These are phyloP conservation scores for Rhodotorula sp. DNA, from an alignment of 1,284 basidiomycete genomes.

Conservation along the genomic window DNA sequence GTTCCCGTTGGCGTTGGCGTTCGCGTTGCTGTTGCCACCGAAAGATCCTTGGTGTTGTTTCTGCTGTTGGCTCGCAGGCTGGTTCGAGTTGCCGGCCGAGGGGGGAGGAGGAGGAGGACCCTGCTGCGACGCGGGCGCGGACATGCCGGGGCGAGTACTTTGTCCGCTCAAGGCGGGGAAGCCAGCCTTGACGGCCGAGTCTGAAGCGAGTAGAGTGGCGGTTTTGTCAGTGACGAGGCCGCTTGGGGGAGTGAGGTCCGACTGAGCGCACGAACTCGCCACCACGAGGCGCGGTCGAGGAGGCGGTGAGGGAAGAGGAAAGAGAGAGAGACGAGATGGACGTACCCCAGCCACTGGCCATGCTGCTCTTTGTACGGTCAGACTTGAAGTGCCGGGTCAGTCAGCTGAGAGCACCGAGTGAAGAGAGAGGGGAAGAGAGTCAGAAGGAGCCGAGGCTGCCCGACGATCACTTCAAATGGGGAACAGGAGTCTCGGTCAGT, in stretches of 20 bases:
- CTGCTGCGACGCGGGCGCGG: background rate
- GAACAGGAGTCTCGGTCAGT: background rate
- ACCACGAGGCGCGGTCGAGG: too few relatives aligned
- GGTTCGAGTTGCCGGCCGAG: background rate
- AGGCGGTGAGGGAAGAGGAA: too few relatives aligned
- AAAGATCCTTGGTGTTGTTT: background rate
- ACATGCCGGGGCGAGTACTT: too few relatives aligned
- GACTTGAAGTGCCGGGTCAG: too few relatives aligned
- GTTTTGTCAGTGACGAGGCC: background rate
- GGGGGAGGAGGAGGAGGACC: background rate
- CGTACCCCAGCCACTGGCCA: constrained; percentile 11
- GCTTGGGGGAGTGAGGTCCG: too few relatives aligned
- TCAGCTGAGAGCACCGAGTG: background rate
- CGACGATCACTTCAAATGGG: background rate
- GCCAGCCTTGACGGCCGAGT: background rate
- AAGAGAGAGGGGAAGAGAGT: background rate
- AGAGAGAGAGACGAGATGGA: background rate
- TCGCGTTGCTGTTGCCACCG: background rate
- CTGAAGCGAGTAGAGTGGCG: background rate
- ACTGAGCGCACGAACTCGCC: too few relatives aligned
- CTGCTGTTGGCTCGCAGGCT: background rate
- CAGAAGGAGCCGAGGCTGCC: background rate
- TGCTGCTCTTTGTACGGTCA: background rate
- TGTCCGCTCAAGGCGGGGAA: too few relatives aligned
- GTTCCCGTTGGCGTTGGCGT: too few relatives aligned